Base-by-base conservation (phyloP, 306 rosid genomes). In the Luffa aegyptiaca region DNA sequence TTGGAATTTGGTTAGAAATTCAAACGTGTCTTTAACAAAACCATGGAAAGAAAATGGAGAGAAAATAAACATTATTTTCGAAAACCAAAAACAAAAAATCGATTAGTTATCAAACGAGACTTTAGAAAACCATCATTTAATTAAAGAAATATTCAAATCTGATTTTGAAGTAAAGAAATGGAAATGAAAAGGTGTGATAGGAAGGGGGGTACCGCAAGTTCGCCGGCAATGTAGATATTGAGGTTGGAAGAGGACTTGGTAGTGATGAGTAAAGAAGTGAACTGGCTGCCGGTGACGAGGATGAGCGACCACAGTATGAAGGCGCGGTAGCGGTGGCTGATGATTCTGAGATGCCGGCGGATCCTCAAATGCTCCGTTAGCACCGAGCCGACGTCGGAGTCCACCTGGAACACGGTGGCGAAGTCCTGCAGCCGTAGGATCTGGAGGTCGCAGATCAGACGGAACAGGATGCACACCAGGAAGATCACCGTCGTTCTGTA, bases 381-480 rank as follows among this genome's bases (percentile, higher is more conserved):
- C n/a, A 95, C 93, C 0, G 98, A 87, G 1, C 59, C 88, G 20
- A 95, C 98, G 41, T 92, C 92, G 0, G 92, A 90, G 56, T 92
- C 97, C 11, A 86, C 89, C 42, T 90, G 97, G 83, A 95, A 95
- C 26, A 90, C 78, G 0, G 84, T 79, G 8, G 97, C 97, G 13
- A 90, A 95, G 82, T 95, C 98, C 26, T 81, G 86, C 0, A 92
- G 69, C 74, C 98, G 92, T 12, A 95, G 92, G 89, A 95, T 91
- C 69, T 95, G 98, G 14, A 95, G 93, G 76, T 86, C 81, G 79
- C 98, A 95, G 81, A 91, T 92, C 78, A 95, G 69, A 83, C 97
- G 97, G 89, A 91, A 92, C 17, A 95, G 93, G 58, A 95, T 89
- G 74, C 98, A 95, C 1, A 92, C 93, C 0, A 95, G 87, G 84